Percentiles rank a stretch among this genome's conserved stretches.
Evolutionary conservation across 1,284 basidiomycete species (phyloP).

Genomic region (Coniferiporia sulphurascens): DNA sequence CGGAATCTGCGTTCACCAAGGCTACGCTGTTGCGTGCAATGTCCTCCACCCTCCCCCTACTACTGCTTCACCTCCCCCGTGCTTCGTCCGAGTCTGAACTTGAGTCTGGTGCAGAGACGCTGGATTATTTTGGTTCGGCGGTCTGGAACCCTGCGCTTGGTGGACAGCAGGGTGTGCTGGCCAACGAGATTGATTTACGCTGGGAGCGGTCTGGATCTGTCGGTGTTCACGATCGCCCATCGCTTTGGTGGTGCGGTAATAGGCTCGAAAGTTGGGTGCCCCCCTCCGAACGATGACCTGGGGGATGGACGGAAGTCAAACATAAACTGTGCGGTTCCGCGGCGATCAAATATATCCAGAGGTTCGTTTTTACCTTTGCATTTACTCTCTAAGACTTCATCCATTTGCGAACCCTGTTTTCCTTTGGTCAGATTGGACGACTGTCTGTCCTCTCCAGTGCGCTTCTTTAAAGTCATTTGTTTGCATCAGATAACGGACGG

Average conservation of each 20-base stretch:
- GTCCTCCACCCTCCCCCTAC: slow-evolving; percentile 68
- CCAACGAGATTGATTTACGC: slow-evolving; percentile 54
- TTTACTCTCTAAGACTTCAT: too few relatives aligned
- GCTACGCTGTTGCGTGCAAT: slow-evolving; percentile 61
- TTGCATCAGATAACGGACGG: too few relatives aligned
- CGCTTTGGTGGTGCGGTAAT: slow-evolving; percentile 15
- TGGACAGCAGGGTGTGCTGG: slow-evolving; percentile 46
- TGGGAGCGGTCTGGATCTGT: slow-evolving; percentile 51
- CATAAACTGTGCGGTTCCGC: too few relatives aligned
- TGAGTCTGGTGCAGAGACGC: neutral
- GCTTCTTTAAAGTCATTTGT: too few relatives aligned
- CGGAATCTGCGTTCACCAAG: slow-evolving; percentile 71
- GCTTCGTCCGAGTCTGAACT: slow-evolving; percentile 1
- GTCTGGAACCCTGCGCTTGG: slow-evolving; percentile 64
- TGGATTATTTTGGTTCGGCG: slow-evolving; percentile 37
- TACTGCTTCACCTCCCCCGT: slow-evolving; percentile 70
- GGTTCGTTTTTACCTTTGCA: too few relatives aligned
- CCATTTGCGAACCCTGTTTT: too few relatives aligned
- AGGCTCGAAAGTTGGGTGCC: slow-evolving; percentile 17
- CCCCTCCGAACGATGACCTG: neutral
- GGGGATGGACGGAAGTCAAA: neutral
- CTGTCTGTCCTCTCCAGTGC: too few relatives aligned
- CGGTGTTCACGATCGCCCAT: neutral
- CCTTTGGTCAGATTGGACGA: too few relatives aligned
- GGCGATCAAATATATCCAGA: too few relatives aligned